Evolutionary conservation across 2,329 filamentous ascomycete genomes (phyloP), one percentile per base, ranked within the genome.

Genomic region (Microsporum audouinii): DNA sequence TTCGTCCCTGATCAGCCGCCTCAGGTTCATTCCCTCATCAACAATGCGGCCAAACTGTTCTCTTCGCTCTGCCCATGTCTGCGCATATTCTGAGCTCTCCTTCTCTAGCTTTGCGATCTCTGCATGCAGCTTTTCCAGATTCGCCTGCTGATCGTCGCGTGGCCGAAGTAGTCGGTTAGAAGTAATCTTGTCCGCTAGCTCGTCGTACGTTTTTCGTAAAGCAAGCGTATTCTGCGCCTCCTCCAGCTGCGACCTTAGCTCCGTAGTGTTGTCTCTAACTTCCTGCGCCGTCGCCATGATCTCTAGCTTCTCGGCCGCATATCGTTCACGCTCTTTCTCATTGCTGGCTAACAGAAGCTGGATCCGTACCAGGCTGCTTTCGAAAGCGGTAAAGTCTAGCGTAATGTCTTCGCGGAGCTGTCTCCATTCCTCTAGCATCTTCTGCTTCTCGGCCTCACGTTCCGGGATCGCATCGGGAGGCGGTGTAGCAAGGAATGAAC

Each of bases 11-110:
- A 97, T 96, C 72, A 95, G 80, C 57, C 89, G 82, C 62, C 91
- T 80, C 72, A 97, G 81, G 65, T 89, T 81, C 82, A 88, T 88
- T n/a, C 90, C 90, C 77, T 96, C 92, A 63, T 91, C 88, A 71
- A 96, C 88, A 68, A 97, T 91, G 61, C 84, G 82, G 62, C 87
- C 88, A 73, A 96, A 96, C 74, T 96, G 90, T 67, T 90, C 88
- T 64, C 88, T 80, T 43, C 92, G 82, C 74, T 95, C 91, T 47
- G 83, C 79, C 91, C 91, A 96, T 0, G 89, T 94, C 65, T 81
- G 82, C 57, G 84, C 87, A 71, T 95, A 95, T 41, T 88, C 86
- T 69, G 84, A 82, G 69, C 89, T 90, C 77, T 97, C 91, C 65
- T 84, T 84, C 76, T 95, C 87, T 63, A 97, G 78, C 71, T 95